These are phyloP conservation scores for Nothophoma quercina DNA, from an alignment of 2,329 filamentous ascomycete genomes.

Conservation along the genomic window DNA sequence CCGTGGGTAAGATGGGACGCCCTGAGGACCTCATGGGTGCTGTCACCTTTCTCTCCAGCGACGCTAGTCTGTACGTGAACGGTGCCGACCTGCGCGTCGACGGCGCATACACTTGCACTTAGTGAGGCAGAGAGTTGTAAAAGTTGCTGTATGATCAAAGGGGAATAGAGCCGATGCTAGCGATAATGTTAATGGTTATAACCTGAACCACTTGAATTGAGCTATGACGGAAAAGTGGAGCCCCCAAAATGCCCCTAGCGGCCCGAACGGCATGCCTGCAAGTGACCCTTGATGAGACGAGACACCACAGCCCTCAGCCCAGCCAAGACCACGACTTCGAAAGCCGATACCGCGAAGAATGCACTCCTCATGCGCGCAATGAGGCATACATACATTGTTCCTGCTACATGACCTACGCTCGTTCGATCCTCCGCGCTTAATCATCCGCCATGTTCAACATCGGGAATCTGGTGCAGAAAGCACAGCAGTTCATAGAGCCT, in stretches of 20 bases:
- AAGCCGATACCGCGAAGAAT: slow-evolving; percentile 12
- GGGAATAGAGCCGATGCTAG: not conserved
- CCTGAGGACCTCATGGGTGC: slow-evolving; percentile 94
- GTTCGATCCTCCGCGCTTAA: slow-evolving; percentile 4
- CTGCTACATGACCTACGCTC: slow-evolving; percentile 22
- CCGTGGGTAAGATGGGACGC: slow-evolving; percentile 90
- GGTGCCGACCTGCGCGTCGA: slow-evolving; percentile 83
- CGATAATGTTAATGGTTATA: not conserved
- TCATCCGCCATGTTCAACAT: slow-evolving; percentile 56
- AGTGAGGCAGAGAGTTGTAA: not conserved
- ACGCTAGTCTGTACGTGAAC: slow-evolving; percentile 63
- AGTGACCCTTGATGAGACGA: slow-evolving; percentile 16
- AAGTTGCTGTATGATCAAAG: not conserved
- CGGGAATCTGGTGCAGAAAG: slow-evolving; percentile 90
- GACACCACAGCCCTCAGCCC: slow-evolving; percentile 11
- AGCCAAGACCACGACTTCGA: slow-evolving; percentile 14
- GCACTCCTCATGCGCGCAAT: slow-evolving; percentile 31
- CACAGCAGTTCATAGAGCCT: slow-evolving; percentile 92
- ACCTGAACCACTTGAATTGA: slow-evolving; percentile 1
- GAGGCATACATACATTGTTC: slow-evolving; percentile 28
- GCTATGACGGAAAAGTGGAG: slow-evolving; percentile 11
- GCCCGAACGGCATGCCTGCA: slow-evolving; percentile 14
- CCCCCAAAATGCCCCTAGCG: slow-evolving; percentile 9
- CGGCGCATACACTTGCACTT: slow-evolving; percentile 87
- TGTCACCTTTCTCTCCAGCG: slow-evolving; percentile 83